phyloP scores from a whole-genome alignment of 495 filamentous ascomycete species.

The Filosporella fistucella region DNA sequence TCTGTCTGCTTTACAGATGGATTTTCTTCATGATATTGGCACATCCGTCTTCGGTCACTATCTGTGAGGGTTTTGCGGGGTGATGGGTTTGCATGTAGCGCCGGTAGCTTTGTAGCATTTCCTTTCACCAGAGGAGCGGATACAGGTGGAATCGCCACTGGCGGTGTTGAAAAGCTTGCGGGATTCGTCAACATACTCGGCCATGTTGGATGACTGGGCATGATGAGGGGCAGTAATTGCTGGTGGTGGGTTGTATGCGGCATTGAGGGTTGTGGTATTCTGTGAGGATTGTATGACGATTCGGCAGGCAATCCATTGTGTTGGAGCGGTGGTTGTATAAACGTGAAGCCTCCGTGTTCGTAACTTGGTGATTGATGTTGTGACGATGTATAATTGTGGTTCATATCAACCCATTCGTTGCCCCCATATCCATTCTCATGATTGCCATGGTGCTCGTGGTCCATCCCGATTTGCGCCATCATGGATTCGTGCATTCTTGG shows the following conservation, averaged over 20 bases:
- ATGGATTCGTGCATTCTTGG: conserved; percentile 27
- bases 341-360: conserved; percentile 25
- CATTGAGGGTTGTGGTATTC: conserved; percentile 18
- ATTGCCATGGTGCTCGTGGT: conserved; percentile 25
- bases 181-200: conserved; percentile 66
- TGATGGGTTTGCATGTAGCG: conserved; percentile 38
- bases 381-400: conserved; percentile 22
- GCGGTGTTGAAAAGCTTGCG: conserved; percentile 43
- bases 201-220: conserved; percentile 62
- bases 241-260: conserved; percentile 22
- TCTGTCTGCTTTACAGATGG: conserved; percentile 96
- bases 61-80: conserved; percentile 86
- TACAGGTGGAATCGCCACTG: conserved; percentile 52
- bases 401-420: conserved; percentile 26
- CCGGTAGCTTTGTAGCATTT: conserved; percentile 33
- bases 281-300: conserved; percentile 15
- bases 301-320: conserved; percentile 22
- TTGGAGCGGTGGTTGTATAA: conserved; percentile 19
- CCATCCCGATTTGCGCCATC: conserved; percentile 26
- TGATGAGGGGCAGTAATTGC: conserved; percentile 54
- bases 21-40: conserved; percentile 90
- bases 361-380: conserved; percentile 28
- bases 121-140: conserved; percentile 43
- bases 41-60: conserved; percentile 88
- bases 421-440: conserved; percentile 18